Evolutionary conservation across 306 rosid genomes (phyloP), one percentile per base, ranked within the genome.

Genomic region (Vicia sativa): DNA sequence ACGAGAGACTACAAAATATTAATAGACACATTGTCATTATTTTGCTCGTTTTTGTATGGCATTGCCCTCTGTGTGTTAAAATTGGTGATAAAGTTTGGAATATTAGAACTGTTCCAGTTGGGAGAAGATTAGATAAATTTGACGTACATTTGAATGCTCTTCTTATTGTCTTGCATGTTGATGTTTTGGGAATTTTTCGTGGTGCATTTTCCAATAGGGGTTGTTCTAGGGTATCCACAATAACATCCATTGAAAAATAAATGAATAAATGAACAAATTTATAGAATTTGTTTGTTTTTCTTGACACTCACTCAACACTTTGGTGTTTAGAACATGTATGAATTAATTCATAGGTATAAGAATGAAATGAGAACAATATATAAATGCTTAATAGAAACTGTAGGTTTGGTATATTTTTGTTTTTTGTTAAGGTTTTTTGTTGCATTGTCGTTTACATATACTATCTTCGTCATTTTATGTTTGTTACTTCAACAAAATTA

Each of bases 71-170:
- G 41, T 82, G 85, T 1, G 95, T 83, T 70, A 85, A 61, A n/a
- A 69, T 70, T 0, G 95, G 95, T 15, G 91, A 77, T 12, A 90
- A 50, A 26, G 82, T 68, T 56, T 90, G 91, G 72, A 86, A 87
- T 31, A 77, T 53, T 7, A 90, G 83, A 11, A 86, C 90, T 0
- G 95, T 80, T 26, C 96, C 96, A 0, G 91, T 90, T 14, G 96
- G 92, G 3, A 87, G 87, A 34, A 90, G 95, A 28, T 87, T 87
- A 3, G 96, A 62, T 68, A 90, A 68, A 57, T 90, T 81, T 11
- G 91, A 79, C 12, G 91, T 80, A 11, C 86, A 82, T 75, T 90
- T 90, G 80, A 90, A 85, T 6, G 91, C 71, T 70, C 84, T 90
- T 71, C 90, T 78, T 5, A 85, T 68, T 37, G 87, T 86, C 46